Base-by-base conservation (phyloP, 257 asterid genomes). In the Fraxinus excelsior region DNA sequence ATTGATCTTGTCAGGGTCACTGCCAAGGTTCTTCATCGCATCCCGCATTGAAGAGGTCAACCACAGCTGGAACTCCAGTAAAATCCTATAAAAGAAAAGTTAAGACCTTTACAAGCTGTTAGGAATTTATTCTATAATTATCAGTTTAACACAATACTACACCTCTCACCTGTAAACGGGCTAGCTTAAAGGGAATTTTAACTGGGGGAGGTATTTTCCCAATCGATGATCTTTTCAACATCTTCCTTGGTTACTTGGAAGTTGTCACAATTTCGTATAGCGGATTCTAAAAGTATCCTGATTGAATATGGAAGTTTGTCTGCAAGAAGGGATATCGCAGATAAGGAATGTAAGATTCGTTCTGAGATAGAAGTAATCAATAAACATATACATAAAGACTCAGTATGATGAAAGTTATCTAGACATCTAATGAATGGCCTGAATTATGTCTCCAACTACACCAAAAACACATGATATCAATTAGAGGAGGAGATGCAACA, bases 51-150 rank as follows among this genome's bases (percentile, higher is more conserved):
- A 82, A 80, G 98, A 94, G 97, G 87, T 94, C 98, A 79, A 94
- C 98, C 72, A 92, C 92, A 80, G 97, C 94, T 53, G 97, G 98
- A 82, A 94, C 98, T 84, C 98, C 98, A 82, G 97, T 94, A 77
- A 92, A 94, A 85, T 94, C 98, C 98, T 94, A 84, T 35, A 53
- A 70, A 13, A 46, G 13, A 37, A n/a, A 69, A 72, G 19, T n/a
- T 67, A 77, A 73, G 25, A 7, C 31, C 14, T 70, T 11, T 29
- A 75, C 71, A 70, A 68, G 60, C 69, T 71, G 69, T 28, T 3
- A 16, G 68, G 49, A 60, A 35, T 49, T 19, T 51, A 75, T 44
- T n/a, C 21, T 67, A 21, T 46, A 74, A 7, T 21, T 23, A 34
- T 65, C 35, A 53, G 37, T 18, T 25, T 5, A 67, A 40, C 25